phyloP scores from a whole-genome alignment of 352 stramenopile genomes.

The Pythium biforme region DNA sequence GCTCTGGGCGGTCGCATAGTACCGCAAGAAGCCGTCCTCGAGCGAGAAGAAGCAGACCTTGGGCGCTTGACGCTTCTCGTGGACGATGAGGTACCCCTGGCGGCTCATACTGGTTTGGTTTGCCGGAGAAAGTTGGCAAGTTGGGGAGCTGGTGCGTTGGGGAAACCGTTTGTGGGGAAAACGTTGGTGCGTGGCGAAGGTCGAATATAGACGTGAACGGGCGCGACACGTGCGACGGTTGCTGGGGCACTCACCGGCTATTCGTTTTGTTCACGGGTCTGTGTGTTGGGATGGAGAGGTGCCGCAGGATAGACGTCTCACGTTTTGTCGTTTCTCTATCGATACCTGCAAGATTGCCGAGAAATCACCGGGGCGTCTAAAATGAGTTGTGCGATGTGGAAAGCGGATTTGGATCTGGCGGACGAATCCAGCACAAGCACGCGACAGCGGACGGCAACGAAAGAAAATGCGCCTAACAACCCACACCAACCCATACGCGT shows the following conservation, averaged over 20 bases:
- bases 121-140: neutral
- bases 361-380: neutral
- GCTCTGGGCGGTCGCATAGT: constrained; percentile 47
- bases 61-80: constrained; percentile 58
- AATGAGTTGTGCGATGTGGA: constrained; percentile 6
- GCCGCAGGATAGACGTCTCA: constrained; percentile 10
- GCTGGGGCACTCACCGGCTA: constrained; percentile 10
- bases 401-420: constrained; percentile 4
- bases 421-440: constrained; percentile 5
- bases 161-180: constrained; percentile 5
- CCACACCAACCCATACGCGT: no score
- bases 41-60: constrained; percentile 72
- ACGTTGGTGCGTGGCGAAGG: constrained; percentile 8
- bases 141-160: neutral
- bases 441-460: neutral
- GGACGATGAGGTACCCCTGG: constrained; percentile 77
- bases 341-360: neutral
- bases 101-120: constrained; percentile 44
- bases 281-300: constrained; percentile 20
- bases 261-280: neutral
- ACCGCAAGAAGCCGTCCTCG: constrained; percentile 78
- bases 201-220: constrained; percentile 4
- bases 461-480: constrained; percentile 5
- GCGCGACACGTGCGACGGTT: constrained; percentile 13
- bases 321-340: constrained; percentile 11